Evolutionary conservation across 306 rosid species (phyloP).

Genomic region (Quercus wislizeni): DNA sequence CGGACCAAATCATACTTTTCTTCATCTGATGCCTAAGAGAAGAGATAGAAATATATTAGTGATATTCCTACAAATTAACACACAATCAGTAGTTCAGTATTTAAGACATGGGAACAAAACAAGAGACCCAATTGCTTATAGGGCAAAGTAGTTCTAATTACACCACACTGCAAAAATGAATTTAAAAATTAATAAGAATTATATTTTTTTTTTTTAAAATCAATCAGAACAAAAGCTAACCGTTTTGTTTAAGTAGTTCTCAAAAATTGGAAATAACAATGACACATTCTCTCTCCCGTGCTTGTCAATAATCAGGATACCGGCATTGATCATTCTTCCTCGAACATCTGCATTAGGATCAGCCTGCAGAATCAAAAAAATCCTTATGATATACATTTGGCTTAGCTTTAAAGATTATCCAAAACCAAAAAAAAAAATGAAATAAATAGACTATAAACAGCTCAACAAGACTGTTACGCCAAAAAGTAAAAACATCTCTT

Average conservation of each 20-base stretch:
- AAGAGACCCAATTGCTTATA: background rate
- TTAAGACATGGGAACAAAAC: background rate
- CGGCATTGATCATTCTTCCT: conserved; percentile 97
- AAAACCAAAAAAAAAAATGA: background rate
- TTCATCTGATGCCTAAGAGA: conserved; percentile 74
- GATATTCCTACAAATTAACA: background rate
- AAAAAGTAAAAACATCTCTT: background rate
- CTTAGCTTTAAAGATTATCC: background rate
- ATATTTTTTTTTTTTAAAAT: background rate
- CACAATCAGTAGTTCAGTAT: background rate
- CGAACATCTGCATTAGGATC: conserved; percentile 93
- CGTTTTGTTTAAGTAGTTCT: conserved; percentile 89
- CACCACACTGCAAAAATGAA: background rate
- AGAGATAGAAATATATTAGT: conserved; percentile 9
- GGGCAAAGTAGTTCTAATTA: conserved; percentile 6
- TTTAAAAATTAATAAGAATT: background rate
- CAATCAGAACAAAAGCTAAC: conserved; percentile 32
- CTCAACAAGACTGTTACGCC: background rate
- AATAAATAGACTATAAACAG: background rate
- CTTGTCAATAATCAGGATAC: conserved; percentile 90
- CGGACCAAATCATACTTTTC: conserved; percentile 96
- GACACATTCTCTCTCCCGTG: conserved; percentile 85
- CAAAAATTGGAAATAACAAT: conserved; percentile 89
- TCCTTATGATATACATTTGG: background rate
- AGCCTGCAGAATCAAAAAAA: conserved; percentile 69